phyloP scores from a whole-genome alignment of 2,329 filamentous ascomycete genomes.

The Mariannaea sp. region DNA sequence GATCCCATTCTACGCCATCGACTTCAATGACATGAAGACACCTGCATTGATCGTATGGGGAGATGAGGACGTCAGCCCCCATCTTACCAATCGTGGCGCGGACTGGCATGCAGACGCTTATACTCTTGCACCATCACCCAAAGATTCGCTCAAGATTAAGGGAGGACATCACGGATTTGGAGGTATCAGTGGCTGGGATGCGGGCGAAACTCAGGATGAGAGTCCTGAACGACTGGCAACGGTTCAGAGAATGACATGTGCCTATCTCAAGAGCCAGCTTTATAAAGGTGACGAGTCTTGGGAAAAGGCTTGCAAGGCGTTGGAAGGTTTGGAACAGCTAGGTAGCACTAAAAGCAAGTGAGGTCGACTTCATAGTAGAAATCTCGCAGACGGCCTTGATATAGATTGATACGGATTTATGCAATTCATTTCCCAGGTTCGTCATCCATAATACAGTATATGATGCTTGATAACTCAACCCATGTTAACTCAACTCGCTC shows the following conservation, averaged over 20 bases:
- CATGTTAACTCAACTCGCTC: too few relatives aligned
- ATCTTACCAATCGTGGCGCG: conserved; percentile 28
- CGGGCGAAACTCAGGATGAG: conserved; percentile 34
- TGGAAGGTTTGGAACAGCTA: conserved; percentile 20
- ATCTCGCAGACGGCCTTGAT: too few relatives aligned
- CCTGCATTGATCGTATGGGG: conserved; percentile 34
- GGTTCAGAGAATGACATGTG: conserved; percentile 34
- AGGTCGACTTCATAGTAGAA: neutral
- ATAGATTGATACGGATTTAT: too few relatives aligned
- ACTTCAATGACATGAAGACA: conserved; percentile 30
- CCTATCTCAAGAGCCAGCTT: conserved; percentile 32
- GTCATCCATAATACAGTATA: too few relatives aligned
- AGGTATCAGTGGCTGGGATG: conserved; percentile 36
- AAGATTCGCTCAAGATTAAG: conserved; percentile 27
- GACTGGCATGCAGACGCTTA: conserved; percentile 37
- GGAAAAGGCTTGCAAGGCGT: conserved; percentile 24
- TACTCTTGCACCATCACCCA: conserved; percentile 21
- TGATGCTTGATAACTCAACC: too few relatives aligned
- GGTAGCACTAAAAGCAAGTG: conserved; percentile 26
- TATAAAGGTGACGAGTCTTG: conserved; percentile 28
- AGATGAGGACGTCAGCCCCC: conserved; percentile 29
- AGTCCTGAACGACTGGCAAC: conserved; percentile 29
- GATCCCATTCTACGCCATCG: conserved; percentile 26
- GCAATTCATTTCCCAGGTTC: too few relatives aligned
- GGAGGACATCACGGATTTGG: conserved; percentile 36